Percentiles rank a stretch among this genome's conserved stretches.
These are phyloP conservation scores for Austroboletus niveus DNA, from an alignment of 1,284 basidiomycete genomes.

Conservation along the genomic window DNA sequence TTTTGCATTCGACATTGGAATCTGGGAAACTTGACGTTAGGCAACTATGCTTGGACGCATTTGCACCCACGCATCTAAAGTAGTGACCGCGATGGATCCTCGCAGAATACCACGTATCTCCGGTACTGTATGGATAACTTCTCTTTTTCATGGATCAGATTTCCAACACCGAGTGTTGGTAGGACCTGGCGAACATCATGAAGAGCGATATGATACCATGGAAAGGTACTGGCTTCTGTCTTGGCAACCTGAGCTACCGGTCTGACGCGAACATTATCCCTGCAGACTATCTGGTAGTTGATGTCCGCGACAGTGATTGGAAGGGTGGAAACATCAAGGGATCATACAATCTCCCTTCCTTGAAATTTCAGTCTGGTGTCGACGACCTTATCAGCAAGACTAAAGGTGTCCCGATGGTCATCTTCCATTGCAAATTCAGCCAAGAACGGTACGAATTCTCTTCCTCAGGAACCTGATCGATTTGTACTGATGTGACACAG, in stretches of 20 bases:
- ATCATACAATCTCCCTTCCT: constrained; percentile 59
- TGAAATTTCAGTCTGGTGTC: constrained; percentile 53
- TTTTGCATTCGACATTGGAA: too few species aligned
- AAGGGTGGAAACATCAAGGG: constrained; percentile 72
- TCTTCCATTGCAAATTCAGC: constrained; percentile 77
- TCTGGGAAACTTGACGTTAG: too few species aligned
- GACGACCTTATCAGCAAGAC: constrained; percentile 58
- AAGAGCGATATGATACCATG: constrained; percentile 56
- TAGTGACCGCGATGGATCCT: constrained; percentile 15
- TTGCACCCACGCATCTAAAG: constrained; percentile 3
- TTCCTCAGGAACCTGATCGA: neutral
- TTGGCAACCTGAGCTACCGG: too few species aligned
- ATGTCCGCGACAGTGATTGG: constrained; percentile 78
- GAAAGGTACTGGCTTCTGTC: constrained; percentile 31
- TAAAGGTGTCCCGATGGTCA: constrained; percentile 57
- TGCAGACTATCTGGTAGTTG: constrained; percentile 67
- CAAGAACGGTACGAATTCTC: constrained; percentile 61
- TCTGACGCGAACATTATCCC: neutral
- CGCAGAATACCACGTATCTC: constrained; percentile 24
- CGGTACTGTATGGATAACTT: constrained; percentile 19
- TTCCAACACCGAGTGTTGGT: constrained; percentile 12
- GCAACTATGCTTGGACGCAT: neutral
- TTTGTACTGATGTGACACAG: constrained; percentile 34
- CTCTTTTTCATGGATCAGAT: constrained; percentile 1
- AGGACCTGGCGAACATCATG: constrained; percentile 70